phyloP scores from a whole-genome alignment of 1,139 yeast genomes.

The Saccharomyces hybrid region DNA sequence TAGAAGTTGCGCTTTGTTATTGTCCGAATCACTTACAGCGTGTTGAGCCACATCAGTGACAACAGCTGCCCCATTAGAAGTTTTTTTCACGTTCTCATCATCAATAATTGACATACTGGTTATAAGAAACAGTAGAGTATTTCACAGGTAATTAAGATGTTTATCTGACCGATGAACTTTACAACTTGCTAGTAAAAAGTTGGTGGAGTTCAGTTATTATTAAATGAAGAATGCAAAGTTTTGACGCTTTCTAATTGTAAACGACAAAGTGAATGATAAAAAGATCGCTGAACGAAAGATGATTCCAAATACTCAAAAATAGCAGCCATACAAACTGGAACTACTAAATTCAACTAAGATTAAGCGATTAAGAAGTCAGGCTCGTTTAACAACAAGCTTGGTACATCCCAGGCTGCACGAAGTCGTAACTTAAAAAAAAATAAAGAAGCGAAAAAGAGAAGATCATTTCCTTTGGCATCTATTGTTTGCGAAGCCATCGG shows the following conservation, averaged over 20 bases:
- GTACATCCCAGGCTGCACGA: slow-evolving; percentile 1
- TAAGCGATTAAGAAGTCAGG: not conserved
- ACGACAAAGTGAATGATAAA: not conserved
- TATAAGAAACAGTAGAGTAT: not conserved
- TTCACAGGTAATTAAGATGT: not conserved
- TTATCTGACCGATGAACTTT: not conserved
- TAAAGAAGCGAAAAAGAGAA: not conserved
- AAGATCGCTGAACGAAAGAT: not conserved
- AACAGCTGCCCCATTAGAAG: not conserved
- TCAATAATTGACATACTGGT: not conserved
- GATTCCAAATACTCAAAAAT: not conserved
- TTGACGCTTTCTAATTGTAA: not conserved
- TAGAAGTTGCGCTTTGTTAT: not conserved
- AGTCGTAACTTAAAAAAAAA: not conserved
- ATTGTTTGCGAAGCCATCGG: not conserved
- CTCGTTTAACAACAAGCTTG: not conserved
- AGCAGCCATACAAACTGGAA: not conserved
- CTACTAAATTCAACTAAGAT: not conserved
- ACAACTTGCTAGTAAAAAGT: not conserved
- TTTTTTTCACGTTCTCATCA: not conserved
- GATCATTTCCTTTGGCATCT: not conserved
- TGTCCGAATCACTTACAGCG: not conserved
- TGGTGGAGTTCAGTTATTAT: not conserved
- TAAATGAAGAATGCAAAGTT: not conserved
- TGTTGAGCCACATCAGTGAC: not conserved